Evolutionary conservation across 106 monocot species (phyloP).

Genomic region (Dendrobium nobile): DNA sequence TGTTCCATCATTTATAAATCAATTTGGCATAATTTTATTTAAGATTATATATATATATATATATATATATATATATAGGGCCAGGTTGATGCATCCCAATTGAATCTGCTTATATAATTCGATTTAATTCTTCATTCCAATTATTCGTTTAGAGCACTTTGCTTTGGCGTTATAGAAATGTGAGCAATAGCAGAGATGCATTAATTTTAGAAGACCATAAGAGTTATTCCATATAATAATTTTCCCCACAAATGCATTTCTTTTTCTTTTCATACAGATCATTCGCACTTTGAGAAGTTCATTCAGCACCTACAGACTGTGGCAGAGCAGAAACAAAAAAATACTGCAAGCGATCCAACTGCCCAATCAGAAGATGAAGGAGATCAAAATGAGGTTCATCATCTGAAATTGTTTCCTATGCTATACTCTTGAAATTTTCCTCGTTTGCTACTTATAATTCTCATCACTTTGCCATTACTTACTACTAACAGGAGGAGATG

Average conservation of each 20-base stretch:
- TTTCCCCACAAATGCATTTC: background rate
- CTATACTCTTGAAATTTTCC: background rate
- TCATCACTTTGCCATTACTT: background rate
- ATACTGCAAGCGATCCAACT: background rate
- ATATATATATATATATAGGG: background rate
- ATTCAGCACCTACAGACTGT: slow-evolving; percentile 3
- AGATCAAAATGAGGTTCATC: slow-evolving; percentile 10
- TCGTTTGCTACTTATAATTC: background rate
- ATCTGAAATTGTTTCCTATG: background rate
- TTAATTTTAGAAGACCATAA: too few relatives aligned
- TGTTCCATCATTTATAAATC: background rate
- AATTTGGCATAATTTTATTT: background rate
- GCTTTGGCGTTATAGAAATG: background rate
- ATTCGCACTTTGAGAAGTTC: slow-evolving; percentile 11
- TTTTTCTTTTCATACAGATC: slow-evolving; percentile 1
- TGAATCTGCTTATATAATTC: background rate
- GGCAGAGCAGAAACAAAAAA: slow-evolving; percentile 2
- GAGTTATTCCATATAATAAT: background rate
- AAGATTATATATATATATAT: too few relatives aligned
- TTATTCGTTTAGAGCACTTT: background rate
- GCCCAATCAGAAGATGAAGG: background rate
- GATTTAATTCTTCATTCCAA: too few relatives aligned
- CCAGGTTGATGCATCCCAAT: background rate
- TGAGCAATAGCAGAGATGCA: too few relatives aligned
- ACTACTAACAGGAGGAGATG: slow-evolving; percentile 4